Evolutionary conservation across 2,329 filamentous ascomycete species (phyloP).

Genomic region (Diaporthe citrichinensis): DNA sequence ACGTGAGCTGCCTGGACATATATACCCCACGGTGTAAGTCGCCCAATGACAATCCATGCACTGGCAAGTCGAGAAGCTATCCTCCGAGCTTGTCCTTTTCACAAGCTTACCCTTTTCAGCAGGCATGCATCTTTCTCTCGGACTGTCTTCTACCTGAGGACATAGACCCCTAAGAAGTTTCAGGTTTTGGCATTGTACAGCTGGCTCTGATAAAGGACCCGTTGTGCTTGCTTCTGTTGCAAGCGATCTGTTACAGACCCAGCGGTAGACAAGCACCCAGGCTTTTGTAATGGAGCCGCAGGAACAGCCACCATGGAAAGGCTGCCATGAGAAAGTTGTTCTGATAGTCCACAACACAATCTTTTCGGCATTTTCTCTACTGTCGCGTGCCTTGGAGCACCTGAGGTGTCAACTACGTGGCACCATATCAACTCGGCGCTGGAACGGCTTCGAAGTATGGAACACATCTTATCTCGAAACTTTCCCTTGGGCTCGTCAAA

Average conservation of each 20-base stretch:
- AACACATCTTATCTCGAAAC: no score
- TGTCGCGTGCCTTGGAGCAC: background rate
- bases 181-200: background rate
- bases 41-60: background rate
- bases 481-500: no score
- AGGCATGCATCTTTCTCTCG: no score
- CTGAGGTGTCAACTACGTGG: background rate
- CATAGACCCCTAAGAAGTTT: background rate
- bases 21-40: background rate
- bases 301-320: background rate
- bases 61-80: background rate
- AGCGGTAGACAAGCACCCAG: background rate
- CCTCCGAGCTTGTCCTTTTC: background rate
- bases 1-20: background rate
- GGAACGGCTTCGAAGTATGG: background rate
- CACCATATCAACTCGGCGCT: background rate
- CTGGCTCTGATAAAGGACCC: no score
- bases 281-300: background rate
- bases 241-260: no score
- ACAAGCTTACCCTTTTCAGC: background rate
- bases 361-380: background rate
- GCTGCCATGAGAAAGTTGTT: background rate
- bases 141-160: background rate
- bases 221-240: background rate
- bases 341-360: background rate